These are phyloP conservation scores for Tuber brumale DNA, from an alignment of 495 filamentous ascomycete species.

Conservation along the genomic window DNA sequence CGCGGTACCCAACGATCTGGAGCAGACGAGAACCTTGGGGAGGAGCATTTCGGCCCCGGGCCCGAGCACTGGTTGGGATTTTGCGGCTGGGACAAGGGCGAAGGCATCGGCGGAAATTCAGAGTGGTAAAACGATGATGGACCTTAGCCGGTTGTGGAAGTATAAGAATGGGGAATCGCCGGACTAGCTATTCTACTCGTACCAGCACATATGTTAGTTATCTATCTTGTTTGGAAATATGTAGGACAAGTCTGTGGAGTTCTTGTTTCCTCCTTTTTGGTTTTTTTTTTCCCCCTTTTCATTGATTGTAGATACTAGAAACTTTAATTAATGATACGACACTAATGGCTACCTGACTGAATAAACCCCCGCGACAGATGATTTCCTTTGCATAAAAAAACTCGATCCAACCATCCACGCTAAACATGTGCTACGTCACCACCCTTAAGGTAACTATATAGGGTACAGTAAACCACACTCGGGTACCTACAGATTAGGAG, in stretches of 20 bases:
- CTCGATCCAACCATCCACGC: neutral
- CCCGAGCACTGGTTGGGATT: neutral
- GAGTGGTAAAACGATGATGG: constrained; percentile 51
- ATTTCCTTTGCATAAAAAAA: neutral
- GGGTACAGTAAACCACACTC: neutral
- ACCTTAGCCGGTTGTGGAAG: constrained; percentile 64
- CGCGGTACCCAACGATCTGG: neutral
- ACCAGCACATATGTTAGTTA: neutral
- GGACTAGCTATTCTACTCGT: constrained; percentile 3
- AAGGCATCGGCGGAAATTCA: neutral
- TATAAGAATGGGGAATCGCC: constrained; percentile 65
- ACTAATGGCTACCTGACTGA: neutral
- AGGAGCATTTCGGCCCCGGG: neutral
- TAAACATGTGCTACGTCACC: neutral
- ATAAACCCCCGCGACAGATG: neutral
- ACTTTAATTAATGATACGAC: neutral
- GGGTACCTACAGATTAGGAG: neutral
- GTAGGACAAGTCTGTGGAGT: neutral
- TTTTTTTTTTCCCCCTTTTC: neutral
- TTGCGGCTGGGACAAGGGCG: neutral
- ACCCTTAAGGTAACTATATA: neutral
- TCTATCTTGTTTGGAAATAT: neutral
- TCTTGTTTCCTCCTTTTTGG: neutral
- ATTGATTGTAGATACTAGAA: neutral
- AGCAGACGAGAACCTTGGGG: neutral